Percentiles rank a stretch among this genome's conserved stretches.
phyloP scores from a whole-genome alignment of 371 early-diverging fungal species.

The Blakeslea trispora region DNA sequence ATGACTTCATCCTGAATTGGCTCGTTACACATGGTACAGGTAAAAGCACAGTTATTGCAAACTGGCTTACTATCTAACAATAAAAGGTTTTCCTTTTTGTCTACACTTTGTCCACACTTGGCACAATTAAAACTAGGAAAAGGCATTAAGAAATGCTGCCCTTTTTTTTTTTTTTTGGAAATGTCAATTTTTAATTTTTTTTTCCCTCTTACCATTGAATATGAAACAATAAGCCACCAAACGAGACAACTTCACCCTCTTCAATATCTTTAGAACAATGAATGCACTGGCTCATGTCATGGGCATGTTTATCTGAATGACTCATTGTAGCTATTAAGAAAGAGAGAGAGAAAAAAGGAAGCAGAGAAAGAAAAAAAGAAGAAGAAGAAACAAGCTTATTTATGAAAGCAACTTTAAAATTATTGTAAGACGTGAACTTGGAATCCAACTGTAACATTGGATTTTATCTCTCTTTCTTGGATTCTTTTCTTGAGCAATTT shows the following conservation, averaged over 20 bases:
- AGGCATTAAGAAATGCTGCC: not conserved
- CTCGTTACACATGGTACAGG: slow-evolving; percentile 73
- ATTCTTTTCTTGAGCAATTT: too few species aligned
- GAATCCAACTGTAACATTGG: too few species aligned
- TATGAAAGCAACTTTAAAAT: too few species aligned
- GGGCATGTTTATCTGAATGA: too few species aligned
- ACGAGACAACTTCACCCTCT: slow-evolving; percentile 78
- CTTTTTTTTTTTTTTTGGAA: too few species aligned
- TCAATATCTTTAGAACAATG: slow-evolving; percentile 72
- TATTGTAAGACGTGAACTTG: too few species aligned
- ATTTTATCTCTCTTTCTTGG: too few species aligned
- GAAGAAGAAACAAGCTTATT: too few species aligned
- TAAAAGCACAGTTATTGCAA: slow-evolving; percentile 85
- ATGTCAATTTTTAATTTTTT: too few species aligned
- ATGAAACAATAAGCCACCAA: slow-evolving; percentile 83
- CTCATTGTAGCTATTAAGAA: too few species aligned
- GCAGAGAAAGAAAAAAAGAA: too few species aligned
- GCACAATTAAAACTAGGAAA: slow-evolving; percentile 72
- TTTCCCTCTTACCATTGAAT: slow-evolving; percentile 80
- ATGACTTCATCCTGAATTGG: slow-evolving; percentile 86
- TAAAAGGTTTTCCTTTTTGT: slow-evolving; percentile 73
- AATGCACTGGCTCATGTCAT: slow-evolving; percentile 47
- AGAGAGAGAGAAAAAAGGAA: too few species aligned
- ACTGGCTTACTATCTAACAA: slow-evolving; percentile 81
- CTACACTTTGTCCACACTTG: slow-evolving; percentile 70